phyloP scores from a whole-genome alignment of 78 protist species.

The Tieghemostelium lacteum region DNA sequence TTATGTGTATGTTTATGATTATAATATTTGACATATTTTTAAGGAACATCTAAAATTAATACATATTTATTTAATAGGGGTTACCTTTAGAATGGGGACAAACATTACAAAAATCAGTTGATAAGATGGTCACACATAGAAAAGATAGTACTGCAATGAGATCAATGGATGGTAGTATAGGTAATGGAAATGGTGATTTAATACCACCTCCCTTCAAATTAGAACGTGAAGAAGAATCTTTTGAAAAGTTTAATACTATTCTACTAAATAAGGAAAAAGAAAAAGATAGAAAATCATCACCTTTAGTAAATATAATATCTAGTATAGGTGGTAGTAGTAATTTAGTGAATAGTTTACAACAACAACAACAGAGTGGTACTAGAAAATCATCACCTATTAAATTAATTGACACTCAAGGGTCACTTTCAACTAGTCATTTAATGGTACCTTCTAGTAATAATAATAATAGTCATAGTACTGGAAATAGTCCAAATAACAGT shows the following conservation, averaged over 20 bases:
- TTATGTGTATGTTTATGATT: constrained; percentile 16
- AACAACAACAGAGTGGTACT: not conserved
- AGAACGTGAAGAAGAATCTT: not conserved
- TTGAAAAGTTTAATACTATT: not conserved
- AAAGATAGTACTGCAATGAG: constrained; percentile 62
- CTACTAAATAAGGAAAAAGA: not conserved
- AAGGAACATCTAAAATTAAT: not conserved
- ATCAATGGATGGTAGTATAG: not conserved
- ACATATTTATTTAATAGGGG: constrained; percentile 1
- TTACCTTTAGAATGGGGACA: constrained; percentile 40
- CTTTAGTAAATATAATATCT: not conserved
- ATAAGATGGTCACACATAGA: constrained; percentile 36
- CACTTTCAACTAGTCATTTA: not conserved
- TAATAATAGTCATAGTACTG: not conserved
- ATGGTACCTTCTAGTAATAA: not conserved
- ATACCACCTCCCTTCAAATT: not conserved
- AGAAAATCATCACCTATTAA: not conserved
- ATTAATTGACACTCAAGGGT: not conserved
- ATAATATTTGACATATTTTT: not conserved
- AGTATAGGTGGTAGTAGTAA: not conserved
- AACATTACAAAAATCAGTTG: constrained; percentile 61
- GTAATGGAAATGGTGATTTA: not conserved
- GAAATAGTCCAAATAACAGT: not conserved
- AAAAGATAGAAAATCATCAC: constrained; percentile 2
- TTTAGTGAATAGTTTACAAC: not conserved